Evolutionary conservation across 2,329 filamentous ascomycete species (phyloP).

Genomic region (Aspergillus brunneoviolaceus): DNA sequence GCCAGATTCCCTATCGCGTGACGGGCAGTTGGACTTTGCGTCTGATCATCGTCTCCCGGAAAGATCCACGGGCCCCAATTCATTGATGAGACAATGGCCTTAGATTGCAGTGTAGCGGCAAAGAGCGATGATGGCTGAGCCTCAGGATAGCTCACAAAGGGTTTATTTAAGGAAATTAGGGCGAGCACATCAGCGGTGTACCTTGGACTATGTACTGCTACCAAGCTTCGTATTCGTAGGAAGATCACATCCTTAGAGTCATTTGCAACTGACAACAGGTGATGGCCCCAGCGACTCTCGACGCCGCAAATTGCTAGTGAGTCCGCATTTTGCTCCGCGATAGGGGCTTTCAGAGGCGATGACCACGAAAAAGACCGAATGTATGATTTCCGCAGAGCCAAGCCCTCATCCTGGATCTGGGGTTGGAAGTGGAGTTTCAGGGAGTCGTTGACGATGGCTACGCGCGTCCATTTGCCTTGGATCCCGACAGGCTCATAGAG

Average conservation of each 20-base stretch:
- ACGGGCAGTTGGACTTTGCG: conserved; percentile 5
- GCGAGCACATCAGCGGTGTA: conserved; percentile 27
- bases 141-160: conserved; percentile 13
- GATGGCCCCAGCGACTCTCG: conserved; percentile 36
- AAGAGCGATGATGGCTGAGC: conserved; percentile 32
- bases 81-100: conserved; percentile 27
- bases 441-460: conserved; percentile 53
- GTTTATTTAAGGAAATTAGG: conserved; percentile 19
- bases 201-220: conserved; percentile 14
- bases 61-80: conserved; percentile 37
- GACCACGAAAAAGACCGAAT: conserved; percentile 47
- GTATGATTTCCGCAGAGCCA: conserved; percentile 30
- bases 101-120: conserved; percentile 25
- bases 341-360: conserved; percentile 27
- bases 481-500: conserved; percentile 55
- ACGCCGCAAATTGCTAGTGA: conserved; percentile 9
- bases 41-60: neutral
- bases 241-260: conserved; percentile 41
- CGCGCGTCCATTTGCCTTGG: conserved; percentile 52
- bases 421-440: conserved; percentile 43
- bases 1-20: conserved; percentile 28
- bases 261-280: conserved; percentile 39
- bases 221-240: conserved; percentile 25
- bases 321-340: neutral
- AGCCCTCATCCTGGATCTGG: conserved; percentile 20